phyloP scores from a whole-genome alignment of 768 basidiomycete species.

The Xerocomus potaroensis region DNA sequence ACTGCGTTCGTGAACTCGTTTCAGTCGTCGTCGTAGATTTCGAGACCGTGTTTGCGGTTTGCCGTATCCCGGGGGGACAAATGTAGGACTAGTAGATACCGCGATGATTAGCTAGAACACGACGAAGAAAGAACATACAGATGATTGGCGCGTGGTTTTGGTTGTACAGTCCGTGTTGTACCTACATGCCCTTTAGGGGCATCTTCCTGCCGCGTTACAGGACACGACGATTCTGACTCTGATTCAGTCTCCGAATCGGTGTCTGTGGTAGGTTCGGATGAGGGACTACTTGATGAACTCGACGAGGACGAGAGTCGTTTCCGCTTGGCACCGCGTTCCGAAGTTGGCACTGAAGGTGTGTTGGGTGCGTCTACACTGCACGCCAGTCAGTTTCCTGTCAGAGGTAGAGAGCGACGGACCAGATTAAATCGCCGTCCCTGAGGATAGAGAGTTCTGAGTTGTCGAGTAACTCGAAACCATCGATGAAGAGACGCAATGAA shows the following conservation, averaged over 20 bases:
- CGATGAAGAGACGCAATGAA: conserved; percentile 19
- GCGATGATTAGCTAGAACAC: background rate
- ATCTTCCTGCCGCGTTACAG: too few relatives aligned
- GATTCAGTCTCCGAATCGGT: conserved; percentile 6
- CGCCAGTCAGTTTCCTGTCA: background rate
- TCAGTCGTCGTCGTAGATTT: conserved; percentile 53
- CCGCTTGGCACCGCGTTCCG: conserved; percentile 17
- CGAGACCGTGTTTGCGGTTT: conserved; percentile 53
- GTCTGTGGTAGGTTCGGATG: conserved; percentile 13
- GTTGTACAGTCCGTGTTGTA: too few relatives aligned
- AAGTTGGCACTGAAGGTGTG: background rate
- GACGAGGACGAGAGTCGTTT: conserved; percentile 20
- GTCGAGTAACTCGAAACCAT: conserved; percentile 29
- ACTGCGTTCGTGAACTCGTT: conserved; percentile 34
- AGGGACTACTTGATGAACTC: conserved; percentile 14
- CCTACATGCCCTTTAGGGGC: too few relatives aligned
- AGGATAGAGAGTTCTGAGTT: conserved; percentile 22
- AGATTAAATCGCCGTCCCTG: conserved; percentile 27
- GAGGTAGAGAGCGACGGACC: conserved; percentile 8
- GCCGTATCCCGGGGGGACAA: conserved; percentile 57
- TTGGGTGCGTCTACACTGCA: conserved; percentile 17
- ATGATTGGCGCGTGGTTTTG: conserved; percentile 11
- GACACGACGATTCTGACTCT: conserved; percentile 17
- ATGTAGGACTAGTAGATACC: conserved; percentile 5
- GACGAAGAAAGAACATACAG: background rate